Evolutionary conservation across 352 stramenopile genomes (phyloP).

Genomic region (Blastocystis sp.): DNA sequence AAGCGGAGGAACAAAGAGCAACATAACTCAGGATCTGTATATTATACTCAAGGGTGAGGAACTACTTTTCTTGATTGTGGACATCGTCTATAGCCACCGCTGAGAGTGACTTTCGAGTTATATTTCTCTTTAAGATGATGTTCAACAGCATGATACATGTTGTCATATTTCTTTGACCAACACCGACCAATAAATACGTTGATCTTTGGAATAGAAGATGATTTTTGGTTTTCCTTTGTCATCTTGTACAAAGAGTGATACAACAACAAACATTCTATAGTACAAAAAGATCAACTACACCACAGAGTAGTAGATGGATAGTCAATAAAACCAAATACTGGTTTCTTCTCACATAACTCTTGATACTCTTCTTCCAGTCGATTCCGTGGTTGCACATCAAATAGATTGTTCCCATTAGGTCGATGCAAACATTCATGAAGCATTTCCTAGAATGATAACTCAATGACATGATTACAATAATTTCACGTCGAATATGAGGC

Average conservation of each 20-base stretch:
- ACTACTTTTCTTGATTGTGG: not conserved
- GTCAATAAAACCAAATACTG: not conserved
- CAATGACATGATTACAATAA: not conserved
- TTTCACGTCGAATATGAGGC: not conserved
- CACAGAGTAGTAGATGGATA: not conserved
- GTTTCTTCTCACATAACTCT: not conserved
- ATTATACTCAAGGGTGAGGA: not conserved
- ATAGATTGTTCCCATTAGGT: not conserved
- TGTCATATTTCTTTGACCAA: conserved; percentile 19
- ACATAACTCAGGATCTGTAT: conserved; percentile 4
- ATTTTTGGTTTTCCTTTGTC: conserved; percentile 20
- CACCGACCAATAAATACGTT: conserved; percentile 18
- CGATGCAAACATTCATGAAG: not conserved
- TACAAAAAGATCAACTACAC: not conserved
- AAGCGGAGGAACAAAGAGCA: not conserved
- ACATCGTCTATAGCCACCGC: not conserved
- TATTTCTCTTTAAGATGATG: conserved; percentile 6
- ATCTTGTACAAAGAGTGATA: not conserved
- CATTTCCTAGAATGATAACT: not conserved
- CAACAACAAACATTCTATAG: not conserved
- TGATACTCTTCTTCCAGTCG: not conserved
- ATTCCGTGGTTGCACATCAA: not conserved
- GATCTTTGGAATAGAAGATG: not conserved
- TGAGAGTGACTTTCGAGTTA: not conserved
- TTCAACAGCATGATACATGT: not conserved